Conservation (phyloP, 495 filamentous ascomycete species). For the Astrothelium subdiscretum region DNA sequence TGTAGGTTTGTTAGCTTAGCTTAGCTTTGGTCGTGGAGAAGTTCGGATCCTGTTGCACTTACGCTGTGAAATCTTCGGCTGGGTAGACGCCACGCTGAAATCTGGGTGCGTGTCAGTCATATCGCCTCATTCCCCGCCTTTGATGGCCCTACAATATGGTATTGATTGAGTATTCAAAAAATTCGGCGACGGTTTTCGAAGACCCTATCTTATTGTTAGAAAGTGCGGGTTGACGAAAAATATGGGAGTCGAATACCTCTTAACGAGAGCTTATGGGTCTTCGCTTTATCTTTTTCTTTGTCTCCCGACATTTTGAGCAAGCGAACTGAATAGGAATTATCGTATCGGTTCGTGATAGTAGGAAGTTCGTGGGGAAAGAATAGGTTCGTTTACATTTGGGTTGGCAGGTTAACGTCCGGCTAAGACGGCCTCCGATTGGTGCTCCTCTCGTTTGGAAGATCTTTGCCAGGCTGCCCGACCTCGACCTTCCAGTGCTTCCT, state of each 20-base stretch:
- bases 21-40: not conserved
- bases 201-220: constrained; percentile 40
- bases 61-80: constrained; percentile 93
- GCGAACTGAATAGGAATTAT: not conserved
- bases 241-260: constrained; percentile 49
- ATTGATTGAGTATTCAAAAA: constrained; percentile 96
- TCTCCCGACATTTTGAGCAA: not conserved
- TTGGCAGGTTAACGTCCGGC: not conserved
- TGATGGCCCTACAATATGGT: constrained; percentile 59
- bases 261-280: constrained; percentile 84
- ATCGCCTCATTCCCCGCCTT: not conserved
- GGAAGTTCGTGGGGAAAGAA: not conserved
- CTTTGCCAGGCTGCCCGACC: not conserved
- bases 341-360: not conserved
- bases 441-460: not conserved
- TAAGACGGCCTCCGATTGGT: not conserved
- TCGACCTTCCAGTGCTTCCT: not conserved
- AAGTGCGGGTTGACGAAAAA: not conserved
- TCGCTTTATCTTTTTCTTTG: constrained; percentile 67
- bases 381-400: not conserved
- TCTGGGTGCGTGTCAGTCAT: constrained; percentile 26
- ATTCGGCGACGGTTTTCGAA: constrained; percentile 85
- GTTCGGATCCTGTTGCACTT: constrained; percentile 23
- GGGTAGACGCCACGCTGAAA: constrained; percentile 97
- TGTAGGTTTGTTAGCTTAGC: constrained; percentile 20